Conservation (phyloP, 768 basidiomycete genomes). For the Dentipellis fragilis region DNA sequence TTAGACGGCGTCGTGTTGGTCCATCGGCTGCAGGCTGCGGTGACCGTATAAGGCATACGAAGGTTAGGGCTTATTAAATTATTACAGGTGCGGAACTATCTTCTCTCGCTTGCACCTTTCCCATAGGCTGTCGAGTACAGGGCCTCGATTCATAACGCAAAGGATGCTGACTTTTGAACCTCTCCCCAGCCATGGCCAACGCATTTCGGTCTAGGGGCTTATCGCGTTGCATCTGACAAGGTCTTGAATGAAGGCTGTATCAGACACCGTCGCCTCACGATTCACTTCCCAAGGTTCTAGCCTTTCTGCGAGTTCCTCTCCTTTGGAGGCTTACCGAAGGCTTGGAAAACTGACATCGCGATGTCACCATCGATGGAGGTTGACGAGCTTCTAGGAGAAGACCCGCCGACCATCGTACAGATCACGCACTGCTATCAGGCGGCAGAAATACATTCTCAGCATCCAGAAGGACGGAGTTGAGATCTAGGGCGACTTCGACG, state of each 20-base stretch:
- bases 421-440: not conserved
- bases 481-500: not conserved
- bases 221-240: too few relatives aligned
- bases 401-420: not conserved
- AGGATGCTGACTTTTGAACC: too few relatives aligned
- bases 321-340: too few relatives aligned
- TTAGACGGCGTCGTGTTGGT: not conserved
- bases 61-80: too few relatives aligned
- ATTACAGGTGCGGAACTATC: too few relatives aligned
- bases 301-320: not conserved
- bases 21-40: not conserved
- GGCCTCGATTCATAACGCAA: too few relatives aligned
- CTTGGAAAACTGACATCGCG: not conserved
- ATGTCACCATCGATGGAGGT: not conserved
- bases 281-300: not conserved
- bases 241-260: not conserved
- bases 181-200: too few relatives aligned
- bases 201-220: too few relatives aligned
- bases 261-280: not conserved
- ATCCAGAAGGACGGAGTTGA: not conserved
- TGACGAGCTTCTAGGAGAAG: not conserved
- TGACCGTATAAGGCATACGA: too few relatives aligned
- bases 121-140: too few relatives aligned
- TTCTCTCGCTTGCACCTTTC: too few relatives aligned
- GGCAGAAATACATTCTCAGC: not conserved